phyloP scores from a whole-genome alignment of 1,284 basidiomycete species.

The Kalmanozyma brasiliensis region DNA sequence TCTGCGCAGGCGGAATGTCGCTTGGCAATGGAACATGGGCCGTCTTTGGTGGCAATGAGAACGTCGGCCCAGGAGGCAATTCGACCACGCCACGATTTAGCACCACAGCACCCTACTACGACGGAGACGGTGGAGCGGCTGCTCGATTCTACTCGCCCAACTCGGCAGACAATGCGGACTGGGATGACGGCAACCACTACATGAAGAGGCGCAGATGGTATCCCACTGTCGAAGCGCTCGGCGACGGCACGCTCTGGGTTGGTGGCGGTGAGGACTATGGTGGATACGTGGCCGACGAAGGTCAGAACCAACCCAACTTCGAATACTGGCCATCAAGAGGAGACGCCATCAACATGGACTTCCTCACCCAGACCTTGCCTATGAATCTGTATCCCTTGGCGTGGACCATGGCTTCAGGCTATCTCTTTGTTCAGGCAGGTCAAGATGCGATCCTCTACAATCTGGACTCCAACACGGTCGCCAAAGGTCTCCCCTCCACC shows the following conservation, averaged over 20 bases:
- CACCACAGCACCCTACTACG: slow-evolving; percentile 28
- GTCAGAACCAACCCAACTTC: slow-evolving; percentile 46
- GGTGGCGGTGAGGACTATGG: slow-evolving; percentile 41
- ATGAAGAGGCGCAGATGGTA: slow-evolving; percentile 45
- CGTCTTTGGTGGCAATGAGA: slow-evolving; percentile 65
- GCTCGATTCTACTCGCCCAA: slow-evolving; percentile 42
- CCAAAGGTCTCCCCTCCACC: slow-evolving; percentile 30
- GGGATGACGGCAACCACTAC: slow-evolving; percentile 33
- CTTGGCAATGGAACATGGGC: slow-evolving; percentile 67
- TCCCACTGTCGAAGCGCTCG: slow-evolving; percentile 45
- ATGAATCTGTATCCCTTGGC: slow-evolving; percentile 60
- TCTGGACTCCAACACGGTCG: slow-evolving; percentile 29
- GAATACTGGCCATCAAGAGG: slow-evolving; percentile 45
- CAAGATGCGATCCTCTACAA: slow-evolving; percentile 42
- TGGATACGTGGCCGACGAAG: slow-evolving; percentile 32
- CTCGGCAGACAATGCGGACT: slow-evolving; percentile 17
- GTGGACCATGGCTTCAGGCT: slow-evolving; percentile 56
- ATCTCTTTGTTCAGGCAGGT: slow-evolving; percentile 57
- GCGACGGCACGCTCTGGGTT: slow-evolving; percentile 39
- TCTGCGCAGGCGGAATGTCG: slow-evolving; percentile 66
- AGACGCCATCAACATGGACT: slow-evolving; percentile 38
- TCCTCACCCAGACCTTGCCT: slow-evolving; percentile 35
- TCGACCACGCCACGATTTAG: slow-evolving; percentile 30
- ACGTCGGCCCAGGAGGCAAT: slow-evolving; percentile 58
- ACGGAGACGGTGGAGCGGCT: slow-evolving; percentile 44